phyloP scores from a whole-genome alignment of 208 protist species.

The Wallacemonas sp. region DNA sequence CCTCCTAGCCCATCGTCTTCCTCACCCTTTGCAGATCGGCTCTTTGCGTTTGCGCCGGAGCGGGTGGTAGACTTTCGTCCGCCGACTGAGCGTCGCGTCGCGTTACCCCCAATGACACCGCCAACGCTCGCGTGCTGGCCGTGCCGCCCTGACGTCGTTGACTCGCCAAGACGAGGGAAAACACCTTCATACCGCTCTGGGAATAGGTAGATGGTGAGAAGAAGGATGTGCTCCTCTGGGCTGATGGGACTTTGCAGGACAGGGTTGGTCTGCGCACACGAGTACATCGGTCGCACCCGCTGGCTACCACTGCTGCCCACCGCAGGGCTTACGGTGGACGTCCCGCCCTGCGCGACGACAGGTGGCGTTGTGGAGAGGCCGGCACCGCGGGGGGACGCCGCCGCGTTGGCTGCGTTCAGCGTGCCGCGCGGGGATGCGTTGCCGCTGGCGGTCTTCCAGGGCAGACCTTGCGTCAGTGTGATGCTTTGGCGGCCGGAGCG shows the following conservation, averaged over 20 bases:
- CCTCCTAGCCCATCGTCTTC: conserved; percentile 39
- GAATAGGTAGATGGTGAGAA: conserved; percentile 55
- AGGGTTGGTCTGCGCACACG: not conserved
- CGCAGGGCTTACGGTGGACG: conserved; percentile 5
- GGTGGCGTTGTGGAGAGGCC: too few relatives aligned
- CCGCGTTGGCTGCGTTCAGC: not conserved
- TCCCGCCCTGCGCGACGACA: conserved; percentile 18
- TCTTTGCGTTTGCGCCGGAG: not conserved
- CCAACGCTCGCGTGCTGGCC: conserved; percentile 1
- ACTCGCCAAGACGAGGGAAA: conserved; percentile 3
- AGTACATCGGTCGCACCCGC: conserved; percentile 10
- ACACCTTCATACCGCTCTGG: conserved; percentile 37
- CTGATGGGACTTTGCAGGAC: conserved; percentile 23
- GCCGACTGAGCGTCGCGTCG: not conserved
- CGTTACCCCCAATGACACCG: not conserved
- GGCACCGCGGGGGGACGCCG: conserved; percentile 12
- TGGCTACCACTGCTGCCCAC: not conserved
- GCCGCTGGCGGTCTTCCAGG: not conserved
- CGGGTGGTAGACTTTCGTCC: not conserved
- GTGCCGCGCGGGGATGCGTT: conserved; percentile 1
- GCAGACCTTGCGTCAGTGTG: conserved; percentile 6
- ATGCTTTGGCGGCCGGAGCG: conserved; percentile 6
- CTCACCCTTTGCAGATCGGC: conserved; percentile 13
- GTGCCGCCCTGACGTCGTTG: not conserved
- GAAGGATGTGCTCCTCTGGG: conserved; percentile 56